Percentiles rank a stretch among this genome's conserved stretches.
These are phyloP conservation scores for Blastobotrys elegans DNA, from an alignment of 1,139 yeast species.

Conservation along the genomic window DNA sequence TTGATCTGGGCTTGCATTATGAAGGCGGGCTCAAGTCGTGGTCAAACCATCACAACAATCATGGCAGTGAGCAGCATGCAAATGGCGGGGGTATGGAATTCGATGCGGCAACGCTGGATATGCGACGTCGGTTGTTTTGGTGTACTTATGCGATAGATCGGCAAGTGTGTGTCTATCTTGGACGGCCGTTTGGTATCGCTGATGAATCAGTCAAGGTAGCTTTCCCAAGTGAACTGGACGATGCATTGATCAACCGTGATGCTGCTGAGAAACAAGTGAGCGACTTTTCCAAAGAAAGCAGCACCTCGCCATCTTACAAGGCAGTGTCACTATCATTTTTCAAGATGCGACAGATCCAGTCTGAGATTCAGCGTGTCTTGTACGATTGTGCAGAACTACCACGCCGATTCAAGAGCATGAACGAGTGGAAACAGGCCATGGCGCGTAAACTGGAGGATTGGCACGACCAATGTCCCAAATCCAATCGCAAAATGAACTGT, in stretches of 20 bases:
- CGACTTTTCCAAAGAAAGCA: slow-evolving; percentile 24
- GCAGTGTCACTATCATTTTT: slow-evolving; percentile 61
- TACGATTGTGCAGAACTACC: slow-evolving; percentile 72
- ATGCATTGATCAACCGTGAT: slow-evolving; percentile 48
- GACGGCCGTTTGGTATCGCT: slow-evolving; percentile 70
- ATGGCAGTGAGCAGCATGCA: slow-evolving; percentile 7
- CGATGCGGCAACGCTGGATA: slow-evolving; percentile 57
- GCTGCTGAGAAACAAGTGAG: slow-evolving; percentile 23
- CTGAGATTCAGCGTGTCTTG: slow-evolving; percentile 66
- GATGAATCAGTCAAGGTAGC: slow-evolving; percentile 60
- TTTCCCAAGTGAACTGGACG: slow-evolving; percentile 73
- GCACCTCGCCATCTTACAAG: slow-evolving; percentile 54
- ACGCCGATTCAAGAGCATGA: slow-evolving; percentile 48
- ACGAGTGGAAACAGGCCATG: slow-evolving; percentile 56
- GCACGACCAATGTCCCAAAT: slow-evolving; percentile 54
- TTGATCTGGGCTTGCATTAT: slow-evolving; percentile 77
- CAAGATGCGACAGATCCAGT: slow-evolving; percentile 65
- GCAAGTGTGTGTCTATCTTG: slow-evolving; percentile 66
- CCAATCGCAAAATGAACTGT: slow-evolving; percentile 61
- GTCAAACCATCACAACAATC: slow-evolving; percentile 19
- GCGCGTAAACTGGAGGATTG: slow-evolving; percentile 53
- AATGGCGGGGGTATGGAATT: slow-evolving; percentile 11
- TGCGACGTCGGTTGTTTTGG: slow-evolving; percentile 81
- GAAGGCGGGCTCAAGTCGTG: slow-evolving; percentile 38
- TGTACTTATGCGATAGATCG: slow-evolving; percentile 81